Conservation (phyloP, 176 grass and related monocot genomes). For the Phoenix dactylifera region DNA sequence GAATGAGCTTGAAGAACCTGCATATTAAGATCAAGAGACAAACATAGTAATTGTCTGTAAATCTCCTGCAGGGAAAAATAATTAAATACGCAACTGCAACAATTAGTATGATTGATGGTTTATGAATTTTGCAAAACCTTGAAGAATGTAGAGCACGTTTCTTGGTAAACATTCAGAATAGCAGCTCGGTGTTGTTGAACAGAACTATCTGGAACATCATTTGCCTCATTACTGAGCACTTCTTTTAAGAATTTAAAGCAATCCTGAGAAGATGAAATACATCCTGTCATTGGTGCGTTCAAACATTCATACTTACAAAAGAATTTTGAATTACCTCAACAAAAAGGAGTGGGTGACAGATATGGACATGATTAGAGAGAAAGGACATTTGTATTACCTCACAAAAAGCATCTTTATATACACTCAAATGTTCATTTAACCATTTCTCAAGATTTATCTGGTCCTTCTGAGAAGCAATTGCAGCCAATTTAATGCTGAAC, state of each 20-base stretch:
- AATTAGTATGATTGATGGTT: too few species aligned
- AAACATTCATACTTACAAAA: too few species aligned
- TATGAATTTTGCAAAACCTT: constrained; percentile 36
- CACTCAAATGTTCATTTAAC: constrained; percentile 58
- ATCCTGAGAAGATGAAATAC: constrained; percentile 33
- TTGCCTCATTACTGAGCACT: constrained; percentile 25
- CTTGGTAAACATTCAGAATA: constrained; percentile 39
- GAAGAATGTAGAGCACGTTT: constrained; percentile 58
- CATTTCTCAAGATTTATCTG: constrained; percentile 83
- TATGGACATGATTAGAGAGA: background rate
- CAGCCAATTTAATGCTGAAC: constrained; percentile 81
- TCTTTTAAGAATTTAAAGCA: constrained; percentile 82
- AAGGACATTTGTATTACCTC: constrained; percentile 48
- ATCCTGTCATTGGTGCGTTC: background rate
- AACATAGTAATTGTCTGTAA: too few species aligned
- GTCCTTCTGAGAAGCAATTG: constrained; percentile 56
- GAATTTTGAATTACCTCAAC: constrained; percentile 3
- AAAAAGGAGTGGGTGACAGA: constrained; percentile 4
- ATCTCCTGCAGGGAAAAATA: too few species aligned
- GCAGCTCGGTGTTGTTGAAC: constrained; percentile 30
- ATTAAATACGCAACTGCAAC: too few species aligned
- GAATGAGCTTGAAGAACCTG: constrained; percentile 74
- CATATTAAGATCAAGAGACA: background rate
- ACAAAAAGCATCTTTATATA: constrained; percentile 50
- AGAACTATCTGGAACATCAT: constrained; percentile 30